Evolutionary conservation across 257 asterid genomes (phyloP).

Genomic region (Linaria vulgaris): DNA sequence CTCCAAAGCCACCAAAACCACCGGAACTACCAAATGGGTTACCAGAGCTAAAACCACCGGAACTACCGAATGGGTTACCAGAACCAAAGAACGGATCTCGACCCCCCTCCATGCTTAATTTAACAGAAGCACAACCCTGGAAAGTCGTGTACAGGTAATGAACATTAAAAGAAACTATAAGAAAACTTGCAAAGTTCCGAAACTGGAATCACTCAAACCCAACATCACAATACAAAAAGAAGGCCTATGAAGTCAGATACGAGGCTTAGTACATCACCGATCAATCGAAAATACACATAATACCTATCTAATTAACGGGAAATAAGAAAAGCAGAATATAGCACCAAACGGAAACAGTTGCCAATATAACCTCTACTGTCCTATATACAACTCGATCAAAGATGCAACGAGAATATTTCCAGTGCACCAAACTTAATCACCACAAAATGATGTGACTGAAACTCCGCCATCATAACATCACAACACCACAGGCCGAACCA

Average conservation of each 20-base stretch:
- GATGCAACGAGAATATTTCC: too few species aligned
- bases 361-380: too few species aligned
- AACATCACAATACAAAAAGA: conserved; percentile 3
- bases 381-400: too few species aligned
- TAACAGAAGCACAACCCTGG: conserved; percentile 29
- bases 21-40: conserved; percentile 50
- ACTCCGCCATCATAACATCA: too few species aligned
- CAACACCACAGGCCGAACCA: too few species aligned
- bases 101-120: conserved; percentile 69
- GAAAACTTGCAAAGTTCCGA: background rate
- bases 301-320: too few species aligned
- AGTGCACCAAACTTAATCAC: too few species aligned
- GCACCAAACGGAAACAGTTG: too few species aligned
- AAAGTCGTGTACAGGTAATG: conserved; percentile 16
- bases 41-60: conserved; percentile 59
- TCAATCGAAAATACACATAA: too few species aligned
- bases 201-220: background rate
- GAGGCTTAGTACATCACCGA: background rate
- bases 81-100: conserved; percentile 71
- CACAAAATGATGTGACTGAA: too few species aligned
- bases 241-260: background rate
- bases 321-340: too few species aligned
- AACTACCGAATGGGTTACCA: conserved; percentile 53
- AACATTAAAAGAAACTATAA: background rate
- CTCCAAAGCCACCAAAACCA: conserved; percentile 48